A percentile compares a stretch with the other conserved stretches of the same genome.
Evolutionary conservation across 306 rosid genomes (phyloP).

Genomic region (Malus domestica): DNA sequence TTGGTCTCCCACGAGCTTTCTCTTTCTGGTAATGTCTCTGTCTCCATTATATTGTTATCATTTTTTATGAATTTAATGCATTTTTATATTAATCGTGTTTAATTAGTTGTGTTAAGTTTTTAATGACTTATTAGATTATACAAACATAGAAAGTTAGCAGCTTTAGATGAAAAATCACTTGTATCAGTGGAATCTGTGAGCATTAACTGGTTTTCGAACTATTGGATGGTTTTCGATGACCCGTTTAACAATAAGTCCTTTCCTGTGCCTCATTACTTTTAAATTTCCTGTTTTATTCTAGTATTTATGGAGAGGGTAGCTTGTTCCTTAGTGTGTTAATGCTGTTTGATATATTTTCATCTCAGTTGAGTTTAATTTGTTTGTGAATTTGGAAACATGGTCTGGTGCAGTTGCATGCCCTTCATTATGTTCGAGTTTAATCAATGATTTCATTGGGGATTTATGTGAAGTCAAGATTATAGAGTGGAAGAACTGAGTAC

Average conservation of each 20-base stretch:
- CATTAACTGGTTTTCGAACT: neutral
- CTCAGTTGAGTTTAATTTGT: neutral
- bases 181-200: too few relatives aligned
- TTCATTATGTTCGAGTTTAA: neutral
- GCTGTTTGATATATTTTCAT: neutral
- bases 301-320: neutral
- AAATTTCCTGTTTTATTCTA: neutral
- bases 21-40: constrained; percentile 50
- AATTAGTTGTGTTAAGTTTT: neutral
- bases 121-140: neutral
- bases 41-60: neutral
- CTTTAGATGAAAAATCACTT: neutral
- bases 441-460: neutral
- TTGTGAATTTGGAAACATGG: neutral
- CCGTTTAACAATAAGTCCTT: neutral
- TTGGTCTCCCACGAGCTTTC: constrained; percentile 84
- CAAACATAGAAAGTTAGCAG: neutral
- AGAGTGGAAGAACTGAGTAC: neutral
- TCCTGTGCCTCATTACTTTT: neutral
- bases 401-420: neutral
- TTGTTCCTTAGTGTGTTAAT: neutral
- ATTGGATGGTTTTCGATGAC: neutral
- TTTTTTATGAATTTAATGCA: neutral
- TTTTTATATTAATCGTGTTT: neutral
- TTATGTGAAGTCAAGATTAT: neutral